Conservation (phyloP, 2,329 filamentous ascomycete genomes). For the Torrubiellomyces zombiae region DNA sequence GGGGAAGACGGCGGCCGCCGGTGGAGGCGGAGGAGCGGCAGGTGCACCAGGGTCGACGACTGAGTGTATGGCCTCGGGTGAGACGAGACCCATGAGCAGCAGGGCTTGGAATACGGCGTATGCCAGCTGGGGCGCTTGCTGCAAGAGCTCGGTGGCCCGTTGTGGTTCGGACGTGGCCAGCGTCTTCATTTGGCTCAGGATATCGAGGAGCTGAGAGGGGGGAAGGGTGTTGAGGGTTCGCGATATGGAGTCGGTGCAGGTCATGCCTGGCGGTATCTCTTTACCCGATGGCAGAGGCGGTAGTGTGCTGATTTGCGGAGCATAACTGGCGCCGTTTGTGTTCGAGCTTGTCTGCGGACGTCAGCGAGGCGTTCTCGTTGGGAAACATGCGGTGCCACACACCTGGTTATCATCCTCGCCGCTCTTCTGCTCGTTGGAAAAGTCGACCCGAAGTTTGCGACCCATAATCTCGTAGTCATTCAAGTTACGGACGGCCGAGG, state of each 20-base stretch:
- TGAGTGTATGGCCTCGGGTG: constrained; percentile 62
- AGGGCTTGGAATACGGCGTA: constrained; percentile 93
- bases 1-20: constrained; percentile 15
- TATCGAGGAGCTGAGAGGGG: constrained; percentile 77
- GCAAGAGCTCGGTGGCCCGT: constrained; percentile 71
- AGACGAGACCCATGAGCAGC: constrained; percentile 82
- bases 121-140: constrained; percentile 78
- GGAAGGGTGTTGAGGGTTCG: constrained; percentile 77
- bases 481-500: constrained; percentile 84
- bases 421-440: constrained; percentile 77
- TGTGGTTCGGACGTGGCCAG: constrained; percentile 68
- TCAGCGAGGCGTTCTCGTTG: constrained; percentile 2
- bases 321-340: constrained; percentile 19
- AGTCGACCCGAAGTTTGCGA: constrained; percentile 85
- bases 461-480: constrained; percentile 95
- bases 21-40: constrained; percentile 14
- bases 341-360: constrained; percentile 10
- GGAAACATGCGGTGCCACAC: constrained; percentile 1
- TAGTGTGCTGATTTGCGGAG: constrained; percentile 33
- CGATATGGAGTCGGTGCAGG: constrained; percentile 79
- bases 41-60: constrained; percentile 51
- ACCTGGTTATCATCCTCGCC: constrained; percentile 34
- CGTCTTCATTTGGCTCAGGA: constrained; percentile 86
- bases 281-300: constrained; percentile 73
- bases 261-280: constrained; percentile 68